Conservation (phyloP, 2,329 filamentous ascomycete genomes). For the Cladophialophora immunda region DNA sequence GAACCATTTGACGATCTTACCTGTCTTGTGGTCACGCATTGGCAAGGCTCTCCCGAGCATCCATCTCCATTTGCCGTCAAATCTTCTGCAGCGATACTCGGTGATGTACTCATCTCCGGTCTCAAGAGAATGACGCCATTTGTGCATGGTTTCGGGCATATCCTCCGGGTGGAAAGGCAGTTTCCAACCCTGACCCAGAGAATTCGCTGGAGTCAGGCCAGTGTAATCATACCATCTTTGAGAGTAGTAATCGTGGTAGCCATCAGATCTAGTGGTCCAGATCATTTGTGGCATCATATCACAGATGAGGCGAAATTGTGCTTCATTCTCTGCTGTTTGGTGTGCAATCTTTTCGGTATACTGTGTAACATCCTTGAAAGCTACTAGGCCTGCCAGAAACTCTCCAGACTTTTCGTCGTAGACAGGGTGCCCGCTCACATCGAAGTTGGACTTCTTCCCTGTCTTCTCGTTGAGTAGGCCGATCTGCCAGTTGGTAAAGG, state of each 20-base stretch:
- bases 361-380: constrained; percentile 75
- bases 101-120: constrained; percentile 75
- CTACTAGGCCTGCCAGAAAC: constrained; percentile 76
- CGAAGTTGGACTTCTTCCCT: constrained; percentile 66
- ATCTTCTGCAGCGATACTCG: constrained; percentile 74
- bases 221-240: constrained; percentile 83
- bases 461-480: constrained; percentile 68
- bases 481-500: constrained; percentile 67
- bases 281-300: constrained; percentile 77
- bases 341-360: constrained; percentile 74
- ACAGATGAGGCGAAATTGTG: constrained; percentile 77
- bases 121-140: constrained; percentile 69
- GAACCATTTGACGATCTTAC: constrained; percentile 79
- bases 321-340: constrained; percentile 75
- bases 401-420: constrained; percentile 73
- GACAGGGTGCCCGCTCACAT: constrained; percentile 73
- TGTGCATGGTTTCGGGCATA: constrained; percentile 60
- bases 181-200: constrained; percentile 69
- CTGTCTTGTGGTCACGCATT: constrained; percentile 70
- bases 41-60: constrained; percentile 78
- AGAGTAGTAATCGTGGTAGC: constrained; percentile 76
- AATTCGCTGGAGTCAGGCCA: constrained; percentile 69
- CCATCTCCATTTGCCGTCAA: constrained; percentile 78
- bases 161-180: constrained; percentile 76
- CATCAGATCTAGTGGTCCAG: constrained; percentile 75